Conservation (phyloP, 2,329 filamentous ascomycete species). For the Ophiosphaerella narmari region DNA sequence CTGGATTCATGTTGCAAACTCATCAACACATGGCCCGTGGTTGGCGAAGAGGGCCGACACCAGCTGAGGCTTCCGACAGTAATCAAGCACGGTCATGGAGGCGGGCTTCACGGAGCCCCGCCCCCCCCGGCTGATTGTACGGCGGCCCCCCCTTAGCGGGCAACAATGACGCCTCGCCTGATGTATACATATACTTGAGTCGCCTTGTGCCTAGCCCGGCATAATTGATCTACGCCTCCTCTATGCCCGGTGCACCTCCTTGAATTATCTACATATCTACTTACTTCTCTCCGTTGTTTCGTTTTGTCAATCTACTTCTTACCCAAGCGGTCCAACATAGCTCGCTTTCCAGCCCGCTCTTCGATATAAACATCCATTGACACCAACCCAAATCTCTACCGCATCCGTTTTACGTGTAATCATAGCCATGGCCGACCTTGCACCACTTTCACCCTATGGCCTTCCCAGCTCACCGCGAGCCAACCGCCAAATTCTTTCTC, state of each 20-base stretch:
- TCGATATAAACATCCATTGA: slow-evolving; percentile 11
- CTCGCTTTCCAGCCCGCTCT: not conserved
- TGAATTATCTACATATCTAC: slow-evolving; percentile 20
- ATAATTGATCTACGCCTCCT: slow-evolving; percentile 24
- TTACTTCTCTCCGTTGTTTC: slow-evolving; percentile 7
- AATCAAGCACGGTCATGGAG: slow-evolving; percentile 11
- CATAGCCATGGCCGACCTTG: slow-evolving; percentile 19
- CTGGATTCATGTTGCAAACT: slow-evolving; percentile 6
- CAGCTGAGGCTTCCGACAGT: not conserved
- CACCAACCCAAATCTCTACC: not conserved
- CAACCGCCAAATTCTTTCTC: slow-evolving; percentile 22
- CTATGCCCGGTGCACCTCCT: slow-evolving; percentile 18
- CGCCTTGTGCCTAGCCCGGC: slow-evolving; percentile 22
- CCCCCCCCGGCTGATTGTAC: slow-evolving; percentile 19
- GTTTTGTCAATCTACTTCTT: slow-evolving; percentile 8
- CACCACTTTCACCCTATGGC: slow-evolving; percentile 21
- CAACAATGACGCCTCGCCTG: slow-evolving; percentile 24
- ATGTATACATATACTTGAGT: slow-evolving; percentile 23
- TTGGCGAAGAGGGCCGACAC: slow-evolving; percentile 11
- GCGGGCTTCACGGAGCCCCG: slow-evolving; percentile 24
- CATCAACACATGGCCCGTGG: slow-evolving; percentile 6
- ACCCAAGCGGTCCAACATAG: slow-evolving; percentile 7
- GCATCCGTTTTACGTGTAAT: slow-evolving; percentile 10
- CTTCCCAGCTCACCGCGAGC: slow-evolving; percentile 32
- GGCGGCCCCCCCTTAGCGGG: slow-evolving; percentile 16